Percentiles rank a stretch among this genome's conserved stretches.
Evolutionary conservation across 176 grass and related monocot species (phyloP).

Genomic region (Triticum urartu): DNA sequence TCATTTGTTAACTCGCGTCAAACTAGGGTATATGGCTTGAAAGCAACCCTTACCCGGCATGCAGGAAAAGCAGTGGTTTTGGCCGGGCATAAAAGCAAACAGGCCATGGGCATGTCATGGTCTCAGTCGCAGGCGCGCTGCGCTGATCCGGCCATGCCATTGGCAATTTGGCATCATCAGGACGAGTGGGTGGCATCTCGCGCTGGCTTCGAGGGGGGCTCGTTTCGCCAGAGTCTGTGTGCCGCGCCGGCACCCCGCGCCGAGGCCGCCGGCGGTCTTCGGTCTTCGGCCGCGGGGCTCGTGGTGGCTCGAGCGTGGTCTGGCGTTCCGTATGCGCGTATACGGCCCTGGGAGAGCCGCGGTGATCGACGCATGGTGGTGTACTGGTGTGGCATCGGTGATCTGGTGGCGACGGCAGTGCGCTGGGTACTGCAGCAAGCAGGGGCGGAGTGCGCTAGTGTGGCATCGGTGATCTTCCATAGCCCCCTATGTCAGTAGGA

Average conservation of each 20-base stretch:
- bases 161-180: not conserved
- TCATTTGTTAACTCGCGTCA: not conserved
- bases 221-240: not conserved
- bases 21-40: not conserved
- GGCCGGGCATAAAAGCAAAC: constrained; percentile 43
- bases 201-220: not conserved
- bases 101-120: constrained; percentile 12
- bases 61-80: constrained; percentile 15
- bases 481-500: no score
- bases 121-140: not conserved
- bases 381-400: not conserved
- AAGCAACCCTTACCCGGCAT: not conserved
- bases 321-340: not conserved
- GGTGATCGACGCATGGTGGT: not conserved
- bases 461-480: no score
- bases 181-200: constrained; percentile 17
- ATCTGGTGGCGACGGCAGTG: not conserved
- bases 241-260: no score
- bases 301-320: not conserved
- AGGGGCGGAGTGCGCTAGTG: no score
- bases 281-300: not conserved
- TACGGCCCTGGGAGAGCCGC: not conserved
- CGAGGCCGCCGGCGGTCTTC: not conserved
- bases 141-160: not conserved
- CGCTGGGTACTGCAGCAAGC: not conserved